Evolutionary conservation across 139 green algal species (phyloP).

Genomic region (Nannochloris sp.): DNA sequence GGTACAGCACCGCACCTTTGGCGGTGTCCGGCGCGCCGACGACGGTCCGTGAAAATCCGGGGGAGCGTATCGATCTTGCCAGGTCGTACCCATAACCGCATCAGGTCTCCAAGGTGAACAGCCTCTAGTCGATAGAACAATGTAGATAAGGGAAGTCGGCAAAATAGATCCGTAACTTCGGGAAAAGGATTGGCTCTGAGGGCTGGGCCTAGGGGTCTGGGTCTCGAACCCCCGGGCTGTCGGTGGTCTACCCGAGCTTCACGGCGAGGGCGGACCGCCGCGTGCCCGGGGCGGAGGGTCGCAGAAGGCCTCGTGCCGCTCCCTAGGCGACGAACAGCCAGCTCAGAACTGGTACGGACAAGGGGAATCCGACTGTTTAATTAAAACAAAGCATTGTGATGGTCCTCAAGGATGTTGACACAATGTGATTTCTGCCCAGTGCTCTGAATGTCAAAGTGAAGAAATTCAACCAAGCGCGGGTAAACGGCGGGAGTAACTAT

Average conservation of each 20-base stretch:
- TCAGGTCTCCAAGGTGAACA: slow-evolving; percentile 95
- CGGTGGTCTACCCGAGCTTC: slow-evolving; percentile 53
- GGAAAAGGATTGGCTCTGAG: slow-evolving; percentile 94
- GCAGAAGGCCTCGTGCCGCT: no score
- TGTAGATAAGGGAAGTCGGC: slow-evolving; percentile 95
- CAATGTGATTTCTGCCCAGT: no score
- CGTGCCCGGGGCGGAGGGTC: slow-evolving; percentile 52
- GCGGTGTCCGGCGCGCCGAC: slow-evolving; percentile 71
- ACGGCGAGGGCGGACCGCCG: slow-evolving; percentile 45
- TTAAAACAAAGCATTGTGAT: no score
- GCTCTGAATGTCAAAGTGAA: no score
- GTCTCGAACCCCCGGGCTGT: slow-evolving; percentile 48
- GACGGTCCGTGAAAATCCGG: slow-evolving; percentile 84
- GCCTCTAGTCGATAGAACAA: slow-evolving; percentile 92
- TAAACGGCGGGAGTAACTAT: no score
- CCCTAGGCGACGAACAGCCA: no score
- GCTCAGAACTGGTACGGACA: no score
- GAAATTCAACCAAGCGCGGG: no score
- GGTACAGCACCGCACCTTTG: slow-evolving; percentile 78
- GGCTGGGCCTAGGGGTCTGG: slow-evolving; percentile 70
- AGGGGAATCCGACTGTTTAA: no score
- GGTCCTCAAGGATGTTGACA: no score
- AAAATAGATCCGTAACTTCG: slow-evolving; percentile 95
- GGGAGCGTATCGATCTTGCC: slow-evolving; percentile 66
- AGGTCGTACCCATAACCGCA: slow-evolving; percentile 91